Conservation (phyloP, 1,139 yeast genomes). For the Protomyces pachydermus region DNA sequence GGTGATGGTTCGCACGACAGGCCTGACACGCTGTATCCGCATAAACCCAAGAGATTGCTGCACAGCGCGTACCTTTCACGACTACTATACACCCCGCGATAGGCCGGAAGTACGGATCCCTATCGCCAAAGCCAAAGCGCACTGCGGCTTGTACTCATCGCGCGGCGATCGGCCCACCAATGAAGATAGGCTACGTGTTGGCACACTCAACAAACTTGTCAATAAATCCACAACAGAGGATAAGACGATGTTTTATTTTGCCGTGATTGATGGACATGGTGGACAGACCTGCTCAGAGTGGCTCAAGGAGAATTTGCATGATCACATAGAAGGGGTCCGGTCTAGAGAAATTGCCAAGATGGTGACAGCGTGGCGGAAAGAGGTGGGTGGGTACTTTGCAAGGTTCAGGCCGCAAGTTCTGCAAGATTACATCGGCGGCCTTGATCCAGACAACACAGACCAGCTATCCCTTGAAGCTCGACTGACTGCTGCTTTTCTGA, state of each 20-base stretch:
- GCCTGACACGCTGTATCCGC: no score
- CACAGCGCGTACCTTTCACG: background rate
- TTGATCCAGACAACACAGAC: slow-evolving; percentile 24
- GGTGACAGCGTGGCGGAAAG: slow-evolving; percentile 24
- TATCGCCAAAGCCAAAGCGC: slow-evolving; percentile 62
- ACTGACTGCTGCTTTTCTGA: slow-evolving; percentile 57
- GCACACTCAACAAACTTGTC: slow-evolving; percentile 42
- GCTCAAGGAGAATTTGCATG: slow-evolving; percentile 37
- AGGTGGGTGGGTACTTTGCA: slow-evolving; percentile 21
- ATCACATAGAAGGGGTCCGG: slow-evolving; percentile 51
- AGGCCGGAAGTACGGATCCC: slow-evolving; percentile 44
- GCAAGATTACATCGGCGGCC: slow-evolving; percentile 24
- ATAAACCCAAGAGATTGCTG: no score
- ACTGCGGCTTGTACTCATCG: slow-evolving; percentile 72
- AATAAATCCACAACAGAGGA: slow-evolving; percentile 14
- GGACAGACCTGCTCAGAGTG: slow-evolving; percentile 20
- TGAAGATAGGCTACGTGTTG: slow-evolving; percentile 71
- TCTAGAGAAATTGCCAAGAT: slow-evolving; percentile 32
- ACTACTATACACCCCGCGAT: slow-evolving; percentile 22
- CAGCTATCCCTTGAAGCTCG: slow-evolving; percentile 37
- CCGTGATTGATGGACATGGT: slow-evolving; percentile 27
- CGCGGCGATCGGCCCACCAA: slow-evolving; percentile 72
- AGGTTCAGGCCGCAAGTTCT: slow-evolving; percentile 18
- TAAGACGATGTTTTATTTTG: slow-evolving; percentile 21
- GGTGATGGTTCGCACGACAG: no score